These are phyloP conservation scores for Candida wancherniae DNA, from an alignment of 805 yeast species.

Conservation along the genomic window DNA sequence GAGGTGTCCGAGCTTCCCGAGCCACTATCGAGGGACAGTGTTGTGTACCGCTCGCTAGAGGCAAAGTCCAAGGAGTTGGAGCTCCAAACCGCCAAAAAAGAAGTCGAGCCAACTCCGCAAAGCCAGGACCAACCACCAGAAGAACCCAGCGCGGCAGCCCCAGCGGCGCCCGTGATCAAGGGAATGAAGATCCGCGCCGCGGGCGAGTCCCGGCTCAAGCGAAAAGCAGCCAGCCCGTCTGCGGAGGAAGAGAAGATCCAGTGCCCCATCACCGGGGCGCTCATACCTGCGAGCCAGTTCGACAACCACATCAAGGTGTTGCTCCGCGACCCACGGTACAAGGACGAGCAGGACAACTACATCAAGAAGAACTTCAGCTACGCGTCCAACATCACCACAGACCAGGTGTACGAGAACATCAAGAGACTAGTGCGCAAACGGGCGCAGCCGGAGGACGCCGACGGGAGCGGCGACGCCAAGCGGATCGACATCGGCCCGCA, in stretches of 20 bases:
- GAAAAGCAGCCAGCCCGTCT: conserved; percentile 12
- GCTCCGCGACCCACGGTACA: conserved; percentile 73
- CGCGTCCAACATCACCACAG: conserved; percentile 46
- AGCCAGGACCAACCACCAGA: conserved; percentile 11
- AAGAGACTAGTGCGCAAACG: conserved; percentile 40
- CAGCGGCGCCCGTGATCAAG: conserved; percentile 21
- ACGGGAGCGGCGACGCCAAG: conserved; percentile 6
- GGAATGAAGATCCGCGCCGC: conserved; percentile 67
- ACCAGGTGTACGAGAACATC: conserved; percentile 60
- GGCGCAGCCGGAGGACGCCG: conserved; percentile 12
- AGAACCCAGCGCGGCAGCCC: conserved; percentile 7
- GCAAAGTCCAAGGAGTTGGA: conserved; percentile 38
- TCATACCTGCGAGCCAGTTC: conserved; percentile 66
- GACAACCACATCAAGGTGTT: conserved; percentile 66
- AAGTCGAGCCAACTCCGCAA: background rate
- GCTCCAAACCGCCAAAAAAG: conserved; percentile 12
- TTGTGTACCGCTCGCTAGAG: conserved; percentile 58
- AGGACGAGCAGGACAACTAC: conserved; percentile 60
- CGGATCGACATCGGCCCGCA: conserved; percentile 2
- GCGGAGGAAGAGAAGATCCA: conserved; percentile 32
- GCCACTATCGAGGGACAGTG: conserved; percentile 55
- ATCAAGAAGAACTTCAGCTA: conserved; percentile 49
- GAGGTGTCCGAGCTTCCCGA: conserved; percentile 48
- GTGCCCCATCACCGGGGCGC: conserved; percentile 77
- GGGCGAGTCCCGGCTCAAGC: conserved; percentile 59